These are phyloP conservation scores for Paramyrothecium sp. DNA, from an alignment of 2,329 filamentous ascomycete species.

Conservation along the genomic window DNA sequence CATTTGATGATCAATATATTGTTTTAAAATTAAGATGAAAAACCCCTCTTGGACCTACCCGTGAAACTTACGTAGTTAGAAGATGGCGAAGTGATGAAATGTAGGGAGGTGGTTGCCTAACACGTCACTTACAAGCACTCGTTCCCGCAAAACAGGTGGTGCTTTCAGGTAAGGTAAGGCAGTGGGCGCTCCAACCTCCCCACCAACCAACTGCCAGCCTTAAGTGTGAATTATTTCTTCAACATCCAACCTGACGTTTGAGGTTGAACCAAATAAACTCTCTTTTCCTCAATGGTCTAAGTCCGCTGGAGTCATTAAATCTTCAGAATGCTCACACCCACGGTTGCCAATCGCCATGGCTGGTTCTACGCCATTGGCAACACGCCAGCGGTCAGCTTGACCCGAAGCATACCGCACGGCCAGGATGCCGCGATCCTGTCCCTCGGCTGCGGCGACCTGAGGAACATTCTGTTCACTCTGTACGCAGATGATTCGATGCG, in stretches of 20 bases:
- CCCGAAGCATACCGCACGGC: slow-evolving; percentile 45
- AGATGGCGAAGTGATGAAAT: no score
- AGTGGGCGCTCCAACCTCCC: not conserved
- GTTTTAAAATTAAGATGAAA: no score
- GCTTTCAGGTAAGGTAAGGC: no score
- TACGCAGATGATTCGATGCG: slow-evolving; percentile 38
- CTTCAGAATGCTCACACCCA: slow-evolving; percentile 34
- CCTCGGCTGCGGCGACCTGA: slow-evolving; percentile 55
- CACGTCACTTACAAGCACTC: no score
- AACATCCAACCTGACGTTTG: no score
- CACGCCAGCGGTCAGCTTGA: slow-evolving; percentile 50
- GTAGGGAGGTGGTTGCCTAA: no score
- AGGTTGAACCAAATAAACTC: no score
- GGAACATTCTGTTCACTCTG: slow-evolving; percentile 54
- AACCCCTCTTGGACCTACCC: no score
- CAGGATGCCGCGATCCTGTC: slow-evolving; percentile 49
- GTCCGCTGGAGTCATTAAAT: not conserved
- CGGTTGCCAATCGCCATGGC: slow-evolving; percentile 24
- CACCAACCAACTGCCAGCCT: not conserved
- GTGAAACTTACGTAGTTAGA: no score
- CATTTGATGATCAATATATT: slow-evolving; percentile 3
- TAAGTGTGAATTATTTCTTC: not conserved
- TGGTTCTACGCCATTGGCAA: slow-evolving; percentile 52
- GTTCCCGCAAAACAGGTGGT: not conserved
- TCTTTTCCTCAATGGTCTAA: not conserved